These are phyloP conservation scores for Pezicula rhizophila DNA, from an alignment of 2,329 filamentous ascomycete species.

Conservation along the genomic window DNA sequence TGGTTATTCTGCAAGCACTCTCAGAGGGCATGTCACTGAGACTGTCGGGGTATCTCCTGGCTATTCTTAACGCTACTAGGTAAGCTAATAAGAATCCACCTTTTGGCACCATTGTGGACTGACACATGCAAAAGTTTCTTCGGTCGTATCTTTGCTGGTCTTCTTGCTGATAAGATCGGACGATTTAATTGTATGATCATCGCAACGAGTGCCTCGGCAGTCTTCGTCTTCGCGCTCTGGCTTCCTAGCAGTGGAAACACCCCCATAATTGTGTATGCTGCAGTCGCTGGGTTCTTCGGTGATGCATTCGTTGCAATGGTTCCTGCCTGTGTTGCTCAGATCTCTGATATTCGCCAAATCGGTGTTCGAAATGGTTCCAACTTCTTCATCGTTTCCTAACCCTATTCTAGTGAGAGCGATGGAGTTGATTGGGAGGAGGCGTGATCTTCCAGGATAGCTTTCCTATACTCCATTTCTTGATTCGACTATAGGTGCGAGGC, in stretches of 20 bases:
- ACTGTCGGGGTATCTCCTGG: conserved; percentile 42
- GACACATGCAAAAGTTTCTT: conserved; percentile 31
- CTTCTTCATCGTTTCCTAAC: conserved; percentile 51
- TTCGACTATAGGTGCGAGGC: no score
- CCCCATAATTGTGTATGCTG: conserved; percentile 53
- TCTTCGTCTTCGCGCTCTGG: conserved; percentile 44
- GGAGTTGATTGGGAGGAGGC: no score
- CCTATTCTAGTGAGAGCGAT: conserved; percentile 33
- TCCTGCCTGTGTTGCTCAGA: conserved; percentile 59
- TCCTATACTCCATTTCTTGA: no score
- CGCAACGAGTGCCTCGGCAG: conserved; percentile 23
- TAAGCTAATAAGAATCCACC: not conserved
- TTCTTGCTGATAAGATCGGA: conserved; percentile 45
- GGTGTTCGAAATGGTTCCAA: conserved; percentile 60
- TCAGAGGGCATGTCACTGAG: conserved; percentile 35
- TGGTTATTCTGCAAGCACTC: conserved; percentile 33
- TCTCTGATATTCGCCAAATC: conserved; percentile 60
- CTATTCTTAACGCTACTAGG: conserved; percentile 40
- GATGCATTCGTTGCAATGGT: conserved; percentile 57
- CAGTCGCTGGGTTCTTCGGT: conserved; percentile 59
- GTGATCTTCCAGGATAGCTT: no score
- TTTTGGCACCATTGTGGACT: no score
- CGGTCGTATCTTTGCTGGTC: conserved; percentile 46
- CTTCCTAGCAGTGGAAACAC: conserved; percentile 42
- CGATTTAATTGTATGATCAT: conserved; percentile 37